phyloP scores from a whole-genome alignment of 2,329 filamentous ascomycete genomes.

The Venturia nashicola region DNA sequence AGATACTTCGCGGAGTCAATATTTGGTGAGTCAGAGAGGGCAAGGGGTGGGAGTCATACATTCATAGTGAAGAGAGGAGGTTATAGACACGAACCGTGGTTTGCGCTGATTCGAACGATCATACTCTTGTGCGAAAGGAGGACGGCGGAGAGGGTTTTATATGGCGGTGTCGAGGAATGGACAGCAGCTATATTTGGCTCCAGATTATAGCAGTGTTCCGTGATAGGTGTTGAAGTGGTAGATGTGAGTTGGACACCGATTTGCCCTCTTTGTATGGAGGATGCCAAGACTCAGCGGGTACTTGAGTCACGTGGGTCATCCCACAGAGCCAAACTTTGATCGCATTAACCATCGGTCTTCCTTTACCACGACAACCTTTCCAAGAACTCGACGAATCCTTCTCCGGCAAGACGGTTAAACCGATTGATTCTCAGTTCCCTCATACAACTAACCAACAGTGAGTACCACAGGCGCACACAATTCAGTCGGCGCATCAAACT shows the following conservation, averaged over 20 bases:
- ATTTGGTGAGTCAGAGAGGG: not conserved
- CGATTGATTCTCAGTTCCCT: slow-evolving; percentile 78
- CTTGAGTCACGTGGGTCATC: not conserved
- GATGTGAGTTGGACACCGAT: not conserved
- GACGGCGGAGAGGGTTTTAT: not conserved
- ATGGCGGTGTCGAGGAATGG: slow-evolving; percentile 1
- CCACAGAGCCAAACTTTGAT: not conserved
- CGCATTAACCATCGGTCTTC: not conserved
- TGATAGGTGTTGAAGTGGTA: not conserved
- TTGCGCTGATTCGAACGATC: slow-evolving; percentile 4
- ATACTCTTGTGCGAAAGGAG: not conserved
- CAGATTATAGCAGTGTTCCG: not conserved
- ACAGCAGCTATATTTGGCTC: slow-evolving; percentile 11
- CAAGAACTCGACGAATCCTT: slow-evolving; percentile 81
- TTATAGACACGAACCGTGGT: slow-evolving; percentile 15
- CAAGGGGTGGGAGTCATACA: slow-evolving; percentile 17
- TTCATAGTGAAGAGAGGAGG: slow-evolving; percentile 24
- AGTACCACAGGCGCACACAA: not conserved
- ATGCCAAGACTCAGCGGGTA: not conserved
- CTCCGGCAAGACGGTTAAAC: slow-evolving; percentile 99
- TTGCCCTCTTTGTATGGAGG: not conserved
- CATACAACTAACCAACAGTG: not conserved
- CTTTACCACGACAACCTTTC: not conserved
- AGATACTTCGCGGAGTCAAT: slow-evolving; percentile 15
- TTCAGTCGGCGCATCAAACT: not conserved